phyloP scores from a whole-genome alignment of 768 basidiomycete genomes.

The Leccinum variicolor region DNA sequence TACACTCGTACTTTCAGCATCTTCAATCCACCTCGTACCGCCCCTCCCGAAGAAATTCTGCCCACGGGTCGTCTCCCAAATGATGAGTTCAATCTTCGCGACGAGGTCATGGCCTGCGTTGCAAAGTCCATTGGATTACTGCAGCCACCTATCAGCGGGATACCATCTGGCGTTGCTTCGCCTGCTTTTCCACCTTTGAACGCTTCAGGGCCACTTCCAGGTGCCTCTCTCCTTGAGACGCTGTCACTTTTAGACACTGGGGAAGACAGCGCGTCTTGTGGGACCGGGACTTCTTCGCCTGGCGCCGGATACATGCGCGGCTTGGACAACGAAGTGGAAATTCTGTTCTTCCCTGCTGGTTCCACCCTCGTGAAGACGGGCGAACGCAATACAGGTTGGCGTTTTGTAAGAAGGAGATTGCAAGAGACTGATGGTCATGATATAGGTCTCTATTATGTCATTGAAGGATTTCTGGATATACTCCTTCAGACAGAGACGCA shows the following conservation, averaged over 20 bases:
- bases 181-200: slow-evolving; percentile 56
- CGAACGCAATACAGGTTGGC: slow-evolving; percentile 77
- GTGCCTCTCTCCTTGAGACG: slow-evolving; percentile 66
- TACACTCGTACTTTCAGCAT: slow-evolving; percentile 47
- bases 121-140: slow-evolving; percentile 95
- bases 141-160: slow-evolving; percentile 76
- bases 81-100: slow-evolving; percentile 90
- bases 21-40: slow-evolving; percentile 47
- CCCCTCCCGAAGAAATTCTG: slow-evolving; percentile 26
- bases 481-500: slow-evolving; percentile 50
- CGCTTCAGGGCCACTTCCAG: slow-evolving; percentile 31
- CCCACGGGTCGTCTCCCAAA: slow-evolving; percentile 31
- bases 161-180: slow-evolving; percentile 63
- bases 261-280: slow-evolving; percentile 64
- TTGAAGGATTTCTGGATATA: slow-evolving; percentile 95
- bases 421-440: not conserved
- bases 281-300: slow-evolving; percentile 56
- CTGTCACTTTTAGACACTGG: slow-evolving; percentile 68
- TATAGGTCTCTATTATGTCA: slow-evolving; percentile 88
- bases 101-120: slow-evolving; percentile 96
- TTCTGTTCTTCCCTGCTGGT: slow-evolving; percentile 88
- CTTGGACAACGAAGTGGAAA: slow-evolving; percentile 95
- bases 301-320: slow-evolving; percentile 65
- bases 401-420: not conserved
- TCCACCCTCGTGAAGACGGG: slow-evolving; percentile 84